These are phyloP conservation scores for Voacanga thouarsii DNA, from an alignment of 257 asterid species.

Conservation along the genomic window DNA sequence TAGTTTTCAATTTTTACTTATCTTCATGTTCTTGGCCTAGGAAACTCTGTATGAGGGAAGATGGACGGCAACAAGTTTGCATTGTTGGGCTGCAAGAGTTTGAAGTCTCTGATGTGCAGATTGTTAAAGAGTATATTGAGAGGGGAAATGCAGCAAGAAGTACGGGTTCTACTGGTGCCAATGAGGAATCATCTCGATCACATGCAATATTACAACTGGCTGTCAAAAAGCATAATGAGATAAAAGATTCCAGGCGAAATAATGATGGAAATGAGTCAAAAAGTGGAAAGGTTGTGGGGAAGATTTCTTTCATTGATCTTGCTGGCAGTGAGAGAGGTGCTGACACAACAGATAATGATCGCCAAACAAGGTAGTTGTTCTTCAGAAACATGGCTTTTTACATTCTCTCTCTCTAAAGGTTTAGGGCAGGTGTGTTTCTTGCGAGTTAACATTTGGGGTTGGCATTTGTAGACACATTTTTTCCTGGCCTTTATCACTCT, in stretches of 20 bases:
- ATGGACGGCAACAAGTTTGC: slow-evolving; percentile 95
- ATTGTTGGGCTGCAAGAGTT: slow-evolving; percentile 97
- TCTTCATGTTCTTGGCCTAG: slow-evolving; percentile 27
- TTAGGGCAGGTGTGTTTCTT: neutral
- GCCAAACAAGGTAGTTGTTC: slow-evolving; percentile 78
- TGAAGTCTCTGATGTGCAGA: slow-evolving; percentile 92
- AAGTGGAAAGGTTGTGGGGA: slow-evolving; percentile 83
- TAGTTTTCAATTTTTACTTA: neutral
- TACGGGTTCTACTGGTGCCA: slow-evolving; percentile 98
- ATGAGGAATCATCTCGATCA: slow-evolving; percentile 98
- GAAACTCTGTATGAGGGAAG: slow-evolving; percentile 97
- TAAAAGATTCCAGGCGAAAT: slow-evolving; percentile 74
- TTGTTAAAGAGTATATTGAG: slow-evolving; percentile 87
- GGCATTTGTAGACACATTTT: neutral
- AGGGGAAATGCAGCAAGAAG: slow-evolving; percentile 90
- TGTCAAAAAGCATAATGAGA: slow-evolving; percentile 83
- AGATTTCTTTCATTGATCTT: slow-evolving; percentile 95
- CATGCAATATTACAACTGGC: slow-evolving; percentile 93
- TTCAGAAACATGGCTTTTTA: neutral
- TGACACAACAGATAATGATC: slow-evolving; percentile 96
- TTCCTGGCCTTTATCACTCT: no score
- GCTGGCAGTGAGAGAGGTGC: slow-evolving; percentile 99
- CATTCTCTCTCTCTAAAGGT: neutral
- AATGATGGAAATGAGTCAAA: slow-evolving; percentile 73
- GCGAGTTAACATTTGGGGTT: neutral